Percentiles rank a stretch among this genome's conserved stretches.
Evolutionary conservation across 176 grass and related monocot species (phyloP).

Genomic region (Saccharum spontaneum): DNA sequence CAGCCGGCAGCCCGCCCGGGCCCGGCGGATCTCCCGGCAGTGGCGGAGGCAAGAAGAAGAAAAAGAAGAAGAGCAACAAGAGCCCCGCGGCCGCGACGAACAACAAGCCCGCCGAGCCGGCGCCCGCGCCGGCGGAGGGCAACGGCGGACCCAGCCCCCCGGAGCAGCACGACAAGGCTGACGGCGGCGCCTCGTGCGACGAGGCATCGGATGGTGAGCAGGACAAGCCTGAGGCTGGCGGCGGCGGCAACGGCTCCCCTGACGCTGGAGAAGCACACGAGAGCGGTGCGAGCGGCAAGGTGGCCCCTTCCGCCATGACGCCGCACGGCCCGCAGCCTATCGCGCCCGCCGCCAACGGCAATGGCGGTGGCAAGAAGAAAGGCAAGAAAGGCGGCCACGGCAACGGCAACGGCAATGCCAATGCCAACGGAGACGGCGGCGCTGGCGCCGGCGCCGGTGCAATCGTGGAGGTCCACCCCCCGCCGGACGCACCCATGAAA

Average conservation of each 20-base stretch:
- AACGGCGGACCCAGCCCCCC: background rate
- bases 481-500: conserved; percentile 24
- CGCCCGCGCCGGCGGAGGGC: background rate
- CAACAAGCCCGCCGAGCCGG: conserved; percentile 9
- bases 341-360: conserved; percentile 4
- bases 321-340: conserved; percentile 36
- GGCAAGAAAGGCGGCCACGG: conserved; percentile 54
- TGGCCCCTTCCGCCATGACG: conserved; percentile 22
- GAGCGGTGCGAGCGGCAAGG: background rate
- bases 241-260: conserved; percentile 11
- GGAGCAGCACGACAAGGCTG: conserved; percentile 32
- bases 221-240: conserved; percentile 31
- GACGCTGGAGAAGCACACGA: conserved; percentile 25
- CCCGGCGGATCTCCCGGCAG: conserved; percentile 9
- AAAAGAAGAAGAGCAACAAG: conserved; percentile 67
- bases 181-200: conserved; percentile 16
- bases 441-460: conserved; percentile 26
- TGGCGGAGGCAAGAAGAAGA: conserved; percentile 65
- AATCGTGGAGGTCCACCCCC: conserved; percentile 5
- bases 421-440: background rate
- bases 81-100: conserved; percentile 28
- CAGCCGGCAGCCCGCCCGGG: background rate
- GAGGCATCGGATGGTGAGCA: conserved; percentile 48
- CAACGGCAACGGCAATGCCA: background rate
- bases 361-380: conserved; percentile 51